phyloP scores from a whole-genome alignment of 1,284 basidiomycete genomes.

The Chiua sp. region DNA sequence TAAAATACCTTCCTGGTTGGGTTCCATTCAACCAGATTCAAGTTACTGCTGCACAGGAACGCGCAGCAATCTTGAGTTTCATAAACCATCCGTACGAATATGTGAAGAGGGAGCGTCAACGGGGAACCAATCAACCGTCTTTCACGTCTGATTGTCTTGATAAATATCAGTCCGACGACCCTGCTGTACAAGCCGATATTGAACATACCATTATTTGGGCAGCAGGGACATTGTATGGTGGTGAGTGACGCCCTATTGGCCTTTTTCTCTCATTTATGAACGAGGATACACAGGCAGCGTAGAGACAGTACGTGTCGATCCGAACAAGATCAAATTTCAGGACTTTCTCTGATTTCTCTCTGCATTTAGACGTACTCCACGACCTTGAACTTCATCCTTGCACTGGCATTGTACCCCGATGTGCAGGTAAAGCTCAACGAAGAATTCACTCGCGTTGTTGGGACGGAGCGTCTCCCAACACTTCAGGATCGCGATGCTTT shows the following conservation, averaged over 20 bases:
- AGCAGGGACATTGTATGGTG: slow-evolving; percentile 34
- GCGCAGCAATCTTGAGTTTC: slow-evolving; percentile 14
- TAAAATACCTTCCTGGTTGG: slow-evolving; percentile 37
- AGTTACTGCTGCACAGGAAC: slow-evolving; percentile 17
- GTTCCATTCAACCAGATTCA: slow-evolving; percentile 25
- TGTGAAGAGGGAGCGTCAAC: slow-evolving; percentile 19
- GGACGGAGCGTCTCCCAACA: slow-evolving; percentile 34
- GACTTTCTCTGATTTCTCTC: no score
- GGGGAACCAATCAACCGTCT: slow-evolving; percentile 20
- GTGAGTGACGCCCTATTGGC: slow-evolving; percentile 9
- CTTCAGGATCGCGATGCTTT: slow-evolving; percentile 35
- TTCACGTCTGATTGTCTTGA: slow-evolving; percentile 25
- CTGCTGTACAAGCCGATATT: neutral
- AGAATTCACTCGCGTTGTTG: slow-evolving; percentile 20
- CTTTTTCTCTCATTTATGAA: neutral
- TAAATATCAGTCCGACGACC: slow-evolving; percentile 15
- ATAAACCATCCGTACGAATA: slow-evolving; percentile 23
- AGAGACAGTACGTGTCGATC: slow-evolving; percentile 14
- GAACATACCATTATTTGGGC: slow-evolving; percentile 26
- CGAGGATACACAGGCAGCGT: slow-evolving; percentile 7
- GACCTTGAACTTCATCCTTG: slow-evolving; percentile 32
- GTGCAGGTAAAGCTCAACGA: slow-evolving; percentile 27
- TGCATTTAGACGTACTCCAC: slow-evolving; percentile 29
- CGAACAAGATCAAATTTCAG: neutral
- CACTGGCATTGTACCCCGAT: slow-evolving; percentile 29